phyloP scores from a whole-genome alignment of 179 eudicot genomes.

The Beta macrorhiza region DNA sequence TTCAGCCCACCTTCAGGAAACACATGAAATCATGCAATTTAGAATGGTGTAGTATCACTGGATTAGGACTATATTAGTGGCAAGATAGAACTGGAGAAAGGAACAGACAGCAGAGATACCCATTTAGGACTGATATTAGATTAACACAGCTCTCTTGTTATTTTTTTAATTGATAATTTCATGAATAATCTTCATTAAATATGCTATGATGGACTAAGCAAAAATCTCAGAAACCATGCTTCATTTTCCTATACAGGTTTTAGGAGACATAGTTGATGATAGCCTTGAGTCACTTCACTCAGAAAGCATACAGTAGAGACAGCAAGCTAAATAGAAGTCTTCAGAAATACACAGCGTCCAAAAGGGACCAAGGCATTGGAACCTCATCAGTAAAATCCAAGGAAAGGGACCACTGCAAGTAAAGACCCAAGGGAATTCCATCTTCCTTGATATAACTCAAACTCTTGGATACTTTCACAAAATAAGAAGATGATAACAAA shows the following conservation, averaged over 20 bases:
- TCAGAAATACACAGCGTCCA: background rate
- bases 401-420: too few species aligned
- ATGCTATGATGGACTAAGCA: background rate
- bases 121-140: background rate
- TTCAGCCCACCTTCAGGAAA: constrained; percentile 37
- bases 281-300: background rate
- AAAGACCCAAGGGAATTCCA: background rate
- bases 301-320: background rate
- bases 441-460: background rate
- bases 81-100: background rate
- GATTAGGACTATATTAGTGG: background rate
- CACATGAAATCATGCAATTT: constrained; percentile 2
- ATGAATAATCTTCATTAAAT: background rate
- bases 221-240: background rate
- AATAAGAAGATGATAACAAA: background rate
- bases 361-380: too few species aligned
- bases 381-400: background rate
- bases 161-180: background rate
- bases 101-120: background rate
- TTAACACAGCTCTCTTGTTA: background rate
- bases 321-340: background rate
- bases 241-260: background rate
- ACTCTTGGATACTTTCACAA: background rate
- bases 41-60: background rate
- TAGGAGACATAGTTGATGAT: background rate